Base-by-base conservation (phyloP, 2,329 filamentous ascomycete species). In the Dichotomopilus funicola region DNA sequence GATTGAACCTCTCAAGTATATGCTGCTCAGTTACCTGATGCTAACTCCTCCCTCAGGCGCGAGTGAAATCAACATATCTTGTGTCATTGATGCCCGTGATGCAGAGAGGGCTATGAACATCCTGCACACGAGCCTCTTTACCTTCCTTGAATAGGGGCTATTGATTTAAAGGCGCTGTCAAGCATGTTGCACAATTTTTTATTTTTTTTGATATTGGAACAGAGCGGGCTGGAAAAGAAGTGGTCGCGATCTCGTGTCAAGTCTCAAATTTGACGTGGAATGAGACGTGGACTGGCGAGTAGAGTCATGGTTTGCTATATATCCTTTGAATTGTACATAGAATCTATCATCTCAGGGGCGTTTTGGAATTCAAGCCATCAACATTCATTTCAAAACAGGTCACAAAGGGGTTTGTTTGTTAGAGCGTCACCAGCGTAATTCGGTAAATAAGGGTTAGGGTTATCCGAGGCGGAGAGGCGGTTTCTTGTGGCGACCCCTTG, bases 11-110 rank as follows among this genome's bases (percentile, higher is more conserved):
- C 11, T 58, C 13, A 27, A 43, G 49, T 9, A 5, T 4, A 34
- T 9, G 31, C 36, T 40, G 34, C 38, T 51, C 37, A 6, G n/a
- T 6, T 27, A 12, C 31, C 1, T 37, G 36, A 48, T 19, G 42
- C 55, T 66, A 51, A 63, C n/a, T 52, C 31, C 48, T 7, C 27
- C 60, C 42, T 43, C 41, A 95, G 91, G 91, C 66, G 94, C 94
- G 33, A 96, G 91, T 69, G 94, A 99, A 76, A 99, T 99, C 73
- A 99, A 97, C 71, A 99, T 99, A 58, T 96, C 91, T 9, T 99
- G 94, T 68, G 94, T 99, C 46, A 95, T 99, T 69, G 90, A 95
- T 66, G 89, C 90, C 63, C 79, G 86, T 62, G 91, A 97, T 68
- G 91, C 94, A 27, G 90, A 91, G 63, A 84, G 94, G 63, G 94